These are phyloP conservation scores for Fusarium cicatricum DNA, from an alignment of 2,329 filamentous ascomycete genomes.

Conservation along the genomic window DNA sequence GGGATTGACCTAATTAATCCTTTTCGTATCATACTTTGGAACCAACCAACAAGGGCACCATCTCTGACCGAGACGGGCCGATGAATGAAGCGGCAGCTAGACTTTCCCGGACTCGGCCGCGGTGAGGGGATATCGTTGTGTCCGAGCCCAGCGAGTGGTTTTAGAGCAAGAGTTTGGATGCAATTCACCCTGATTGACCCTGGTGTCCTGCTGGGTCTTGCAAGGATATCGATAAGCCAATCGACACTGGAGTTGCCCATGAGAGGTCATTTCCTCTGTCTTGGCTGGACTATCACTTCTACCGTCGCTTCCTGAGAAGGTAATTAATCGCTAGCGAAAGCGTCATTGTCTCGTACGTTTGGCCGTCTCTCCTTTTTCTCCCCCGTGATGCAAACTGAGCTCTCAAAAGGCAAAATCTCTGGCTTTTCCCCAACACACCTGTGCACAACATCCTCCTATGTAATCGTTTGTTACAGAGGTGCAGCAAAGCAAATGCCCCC, in stretches of 20 bases:
- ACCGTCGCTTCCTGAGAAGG: conserved; percentile 17
- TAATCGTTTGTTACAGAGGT: conserved; percentile 10
- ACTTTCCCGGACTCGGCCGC: background rate
- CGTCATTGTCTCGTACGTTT: conserved; percentile 14
- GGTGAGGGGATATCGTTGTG: background rate
- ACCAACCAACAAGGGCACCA: background rate
- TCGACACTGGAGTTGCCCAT: too few relatives aligned
- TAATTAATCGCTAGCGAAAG: conserved; percentile 24
- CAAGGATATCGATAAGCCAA: conserved; percentile 26
- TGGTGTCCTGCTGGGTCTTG: background rate
- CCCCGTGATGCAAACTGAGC: background rate
- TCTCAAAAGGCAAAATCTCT: background rate
- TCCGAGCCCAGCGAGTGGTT: too few relatives aligned
- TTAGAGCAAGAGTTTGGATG: too few relatives aligned
- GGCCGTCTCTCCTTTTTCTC: background rate
- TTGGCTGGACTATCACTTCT: conserved; percentile 9
- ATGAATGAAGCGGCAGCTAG: conserved; percentile 20
- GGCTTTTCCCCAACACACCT: background rate
- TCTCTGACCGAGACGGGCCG: conserved; percentile 22
- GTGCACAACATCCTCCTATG: conserved; percentile 17
- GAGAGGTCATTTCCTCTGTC: conserved; percentile 23
- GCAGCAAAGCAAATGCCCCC: conserved; percentile 17
- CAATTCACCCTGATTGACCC: background rate
- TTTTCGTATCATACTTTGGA: background rate
- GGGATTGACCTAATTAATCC: too few relatives aligned